These are phyloP conservation scores for Collybia sordida DNA, from an alignment of 768 basidiomycete species.

Conservation along the genomic window DNA sequence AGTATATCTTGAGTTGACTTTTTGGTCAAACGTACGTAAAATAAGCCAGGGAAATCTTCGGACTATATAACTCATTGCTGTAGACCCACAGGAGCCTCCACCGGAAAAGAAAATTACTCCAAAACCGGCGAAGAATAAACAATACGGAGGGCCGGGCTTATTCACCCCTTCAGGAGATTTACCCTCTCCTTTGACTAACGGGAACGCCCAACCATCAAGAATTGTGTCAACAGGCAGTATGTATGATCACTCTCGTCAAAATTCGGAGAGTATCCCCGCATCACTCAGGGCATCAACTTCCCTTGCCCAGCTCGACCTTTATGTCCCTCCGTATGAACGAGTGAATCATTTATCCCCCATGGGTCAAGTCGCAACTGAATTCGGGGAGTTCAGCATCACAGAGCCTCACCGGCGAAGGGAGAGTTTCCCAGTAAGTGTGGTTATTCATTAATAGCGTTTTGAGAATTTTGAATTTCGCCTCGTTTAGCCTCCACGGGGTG, in stretches of 20 bases:
- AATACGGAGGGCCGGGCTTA: slow-evolving; percentile 78
- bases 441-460: not conserved
- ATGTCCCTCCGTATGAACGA: slow-evolving; percentile 73
- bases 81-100: slow-evolving; percentile 58
- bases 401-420: slow-evolving; percentile 49
- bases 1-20: slow-evolving; percentile 94
- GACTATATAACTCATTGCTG: not conserved
- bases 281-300: slow-evolving; percentile 64
- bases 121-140: slow-evolving; percentile 50
- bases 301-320: slow-evolving; percentile 62
- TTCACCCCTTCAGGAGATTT: slow-evolving; percentile 58
- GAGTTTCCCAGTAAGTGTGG: slow-evolving; percentile 54
- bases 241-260: slow-evolving; percentile 36
- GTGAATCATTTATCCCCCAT: slow-evolving; percentile 40
- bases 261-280: slow-evolving; percentile 57
- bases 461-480: slow-evolving; percentile 4
- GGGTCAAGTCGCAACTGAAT: slow-evolving; percentile 60
- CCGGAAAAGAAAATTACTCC: slow-evolving; percentile 66
- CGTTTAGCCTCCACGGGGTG: slow-evolving; percentile 33
- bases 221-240: slow-evolving; percentile 30
- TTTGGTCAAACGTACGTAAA: slow-evolving; percentile 85
- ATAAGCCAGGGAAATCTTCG: not conserved
- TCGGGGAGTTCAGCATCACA: slow-evolving; percentile 63
- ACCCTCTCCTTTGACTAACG: slow-evolving; percentile 22
- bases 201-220: slow-evolving; percentile 25